Conservation (phyloP, 2,329 filamentous ascomycete species). For the Sporothrix dimorphospora region DNA sequence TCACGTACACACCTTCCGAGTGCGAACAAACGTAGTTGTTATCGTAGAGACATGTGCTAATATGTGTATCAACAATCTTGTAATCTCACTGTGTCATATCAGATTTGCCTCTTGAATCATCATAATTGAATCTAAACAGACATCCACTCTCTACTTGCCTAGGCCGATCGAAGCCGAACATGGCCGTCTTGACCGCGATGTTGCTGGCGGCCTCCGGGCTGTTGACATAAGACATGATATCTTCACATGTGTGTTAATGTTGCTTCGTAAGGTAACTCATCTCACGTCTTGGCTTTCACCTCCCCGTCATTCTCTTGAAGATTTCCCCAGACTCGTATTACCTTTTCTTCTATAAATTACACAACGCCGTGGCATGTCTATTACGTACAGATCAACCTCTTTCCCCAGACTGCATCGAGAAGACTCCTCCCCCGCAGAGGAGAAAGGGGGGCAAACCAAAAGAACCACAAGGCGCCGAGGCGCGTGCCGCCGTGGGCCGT, state of each 20-base stretch:
- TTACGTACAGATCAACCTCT: constrained; percentile 22
- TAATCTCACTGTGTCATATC: background rate
- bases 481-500: background rate
- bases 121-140: background rate
- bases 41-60: background rate
- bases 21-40: background rate
- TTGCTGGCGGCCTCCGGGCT: background rate
- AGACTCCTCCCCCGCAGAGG: constrained; percentile 4
- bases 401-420: constrained; percentile 15
- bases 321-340: constrained; percentile 1
- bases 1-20: background rate
- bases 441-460: background rate
- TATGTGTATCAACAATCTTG: no score
- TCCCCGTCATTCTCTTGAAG: background rate
- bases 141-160: background rate
- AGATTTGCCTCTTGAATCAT: no score
- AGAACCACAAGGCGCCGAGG: background rate
- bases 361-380: constrained; percentile 3
- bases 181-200: background rate
- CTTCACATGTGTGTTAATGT: background rate
- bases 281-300: constrained; percentile 1
- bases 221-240: background rate
- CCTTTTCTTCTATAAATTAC: background rate
- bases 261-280: no score
- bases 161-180: background rate